A percentile compares a stretch with the other conserved stretches of the same genome.
Conservation (phyloP, 73 alveolate genomes). For the Paramecium tetraurelia region DNA sequence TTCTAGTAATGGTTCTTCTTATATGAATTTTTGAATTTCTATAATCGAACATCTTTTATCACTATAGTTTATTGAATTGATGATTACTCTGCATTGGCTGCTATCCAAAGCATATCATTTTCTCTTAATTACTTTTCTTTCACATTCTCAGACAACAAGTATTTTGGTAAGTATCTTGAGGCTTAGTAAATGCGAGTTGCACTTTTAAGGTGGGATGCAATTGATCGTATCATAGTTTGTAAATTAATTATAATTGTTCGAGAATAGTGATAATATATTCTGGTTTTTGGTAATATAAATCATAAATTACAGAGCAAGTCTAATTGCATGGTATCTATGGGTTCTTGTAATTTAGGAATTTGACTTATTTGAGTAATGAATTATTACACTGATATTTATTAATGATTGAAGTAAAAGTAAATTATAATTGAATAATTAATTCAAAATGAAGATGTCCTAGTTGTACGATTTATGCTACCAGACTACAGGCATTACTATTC, state of each 20-base stretch:
- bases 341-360: too few relatives aligned
- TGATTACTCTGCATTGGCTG: neutral
- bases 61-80: neutral
- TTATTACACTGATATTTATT: too few relatives aligned
- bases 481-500: too few relatives aligned
- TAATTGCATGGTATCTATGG: too few relatives aligned
- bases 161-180: neutral
- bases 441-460: too few relatives aligned
- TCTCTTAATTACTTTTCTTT: neutral
- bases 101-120: slow-evolving; percentile 3
- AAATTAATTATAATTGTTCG: neutral
- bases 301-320: too few relatives aligned
- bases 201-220: neutral
- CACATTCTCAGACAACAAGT: neutral
- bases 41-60: neutral
- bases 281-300: too few relatives aligned
- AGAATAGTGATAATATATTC: neutral
- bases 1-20: neutral
- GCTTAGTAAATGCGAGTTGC: neutral
- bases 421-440: too few relatives aligned
- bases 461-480: too few relatives aligned
- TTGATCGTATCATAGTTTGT: neutral
- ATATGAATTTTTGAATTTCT: neutral
- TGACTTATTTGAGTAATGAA: too few relatives aligned
- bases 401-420: too few relatives aligned